Percentiles rank a stretch among this genome's conserved stretches.
Evolutionary conservation across 257 asterid species (phyloP).

Genomic region (Nicotiana benthamiana): DNA sequence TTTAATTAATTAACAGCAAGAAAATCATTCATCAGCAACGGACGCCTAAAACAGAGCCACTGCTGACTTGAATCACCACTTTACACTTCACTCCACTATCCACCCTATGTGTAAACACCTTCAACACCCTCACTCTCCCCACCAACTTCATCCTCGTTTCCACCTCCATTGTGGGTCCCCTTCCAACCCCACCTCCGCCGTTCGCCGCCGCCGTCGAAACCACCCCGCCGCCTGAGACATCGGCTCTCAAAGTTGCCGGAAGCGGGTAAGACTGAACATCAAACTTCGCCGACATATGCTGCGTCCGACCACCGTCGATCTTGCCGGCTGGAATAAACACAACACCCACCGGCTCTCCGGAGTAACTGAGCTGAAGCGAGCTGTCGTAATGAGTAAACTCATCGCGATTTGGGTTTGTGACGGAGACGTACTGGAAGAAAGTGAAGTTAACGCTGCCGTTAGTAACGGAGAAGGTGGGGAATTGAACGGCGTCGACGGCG

Average conservation of each 20-base stretch:
- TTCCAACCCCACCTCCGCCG: background rate
- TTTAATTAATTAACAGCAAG: background rate
- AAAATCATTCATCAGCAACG: conserved; percentile 41
- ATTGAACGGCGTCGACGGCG: conserved; percentile 78
- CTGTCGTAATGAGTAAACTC: conserved; percentile 93
- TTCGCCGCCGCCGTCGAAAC: conserved; percentile 23
- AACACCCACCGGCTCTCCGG: conserved; percentile 74
- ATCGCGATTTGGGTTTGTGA: conserved; percentile 82
- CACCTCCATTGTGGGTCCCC: conserved; percentile 54
- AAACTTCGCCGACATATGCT: conserved; percentile 85
- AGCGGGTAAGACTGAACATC: conserved; percentile 65
- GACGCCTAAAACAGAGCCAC: conserved; percentile 70
- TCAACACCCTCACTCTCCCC: conserved; percentile 81
- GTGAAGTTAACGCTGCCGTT: conserved; percentile 80
- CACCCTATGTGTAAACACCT: conserved; percentile 78
- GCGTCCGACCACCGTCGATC: conserved; percentile 66
- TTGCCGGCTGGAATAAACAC: conserved; percentile 88
- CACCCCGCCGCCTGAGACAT: background rate
- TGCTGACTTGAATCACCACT: conserved; percentile 59
- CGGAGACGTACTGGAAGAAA: conserved; percentile 82
- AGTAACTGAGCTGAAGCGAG: conserved; percentile 78
- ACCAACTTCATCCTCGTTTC: conserved; percentile 82
- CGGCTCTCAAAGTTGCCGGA: conserved; percentile 32
- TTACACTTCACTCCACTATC: conserved; percentile 56
- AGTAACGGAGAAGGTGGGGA: conserved; percentile 69